Evolutionary conservation across 371 early-diverging fungal genomes (phyloP).

Genomic region (Dentiscutata heterogama): DNA sequence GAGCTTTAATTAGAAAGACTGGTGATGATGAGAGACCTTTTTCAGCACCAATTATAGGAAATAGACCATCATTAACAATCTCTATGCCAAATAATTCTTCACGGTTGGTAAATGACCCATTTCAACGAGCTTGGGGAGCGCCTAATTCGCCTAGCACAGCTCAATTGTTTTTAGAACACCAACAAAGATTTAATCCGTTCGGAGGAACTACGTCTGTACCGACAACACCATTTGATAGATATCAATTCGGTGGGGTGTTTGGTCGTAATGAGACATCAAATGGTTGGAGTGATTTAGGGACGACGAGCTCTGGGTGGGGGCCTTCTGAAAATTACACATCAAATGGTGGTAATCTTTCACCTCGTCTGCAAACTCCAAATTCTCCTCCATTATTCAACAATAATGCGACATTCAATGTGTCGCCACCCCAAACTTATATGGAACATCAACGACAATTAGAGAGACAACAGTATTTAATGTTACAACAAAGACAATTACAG

Average conservation of each 20-base stretch:
- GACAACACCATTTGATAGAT: constrained; percentile 45
- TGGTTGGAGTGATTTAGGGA: constrained; percentile 40
- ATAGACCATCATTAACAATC: constrained; percentile 46
- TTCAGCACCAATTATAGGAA: constrained; percentile 53
- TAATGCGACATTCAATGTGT: constrained; percentile 11
- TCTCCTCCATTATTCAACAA: constrained; percentile 45
- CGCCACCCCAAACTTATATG: constrained; percentile 43
- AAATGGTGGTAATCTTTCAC: constrained; percentile 44
- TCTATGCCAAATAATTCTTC: constrained; percentile 39
- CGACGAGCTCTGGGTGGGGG: constrained; percentile 34
- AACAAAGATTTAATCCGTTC: constrained; percentile 47
- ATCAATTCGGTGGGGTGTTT: constrained; percentile 43
- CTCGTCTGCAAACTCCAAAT: constrained; percentile 43
- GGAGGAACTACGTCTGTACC: constrained; percentile 44
- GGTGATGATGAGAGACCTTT: constrained; percentile 75
- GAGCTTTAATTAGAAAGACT: constrained; percentile 66
- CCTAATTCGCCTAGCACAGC: constrained; percentile 45
- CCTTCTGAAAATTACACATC: constrained; percentile 24
- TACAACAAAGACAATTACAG: constrained; percentile 51
- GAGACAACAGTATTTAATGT: constrained; percentile 50
- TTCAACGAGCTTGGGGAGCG: constrained; percentile 34
- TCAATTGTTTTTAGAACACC: constrained; percentile 44
- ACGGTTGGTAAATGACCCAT: constrained; percentile 41
- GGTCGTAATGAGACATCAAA: constrained; percentile 33
- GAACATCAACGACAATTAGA: constrained; percentile 47